Percentiles rank a stretch among this genome's conserved stretches.
Conservation (phyloP, 768 basidiomycete genomes). For the Pisolithus orientalis region DNA sequence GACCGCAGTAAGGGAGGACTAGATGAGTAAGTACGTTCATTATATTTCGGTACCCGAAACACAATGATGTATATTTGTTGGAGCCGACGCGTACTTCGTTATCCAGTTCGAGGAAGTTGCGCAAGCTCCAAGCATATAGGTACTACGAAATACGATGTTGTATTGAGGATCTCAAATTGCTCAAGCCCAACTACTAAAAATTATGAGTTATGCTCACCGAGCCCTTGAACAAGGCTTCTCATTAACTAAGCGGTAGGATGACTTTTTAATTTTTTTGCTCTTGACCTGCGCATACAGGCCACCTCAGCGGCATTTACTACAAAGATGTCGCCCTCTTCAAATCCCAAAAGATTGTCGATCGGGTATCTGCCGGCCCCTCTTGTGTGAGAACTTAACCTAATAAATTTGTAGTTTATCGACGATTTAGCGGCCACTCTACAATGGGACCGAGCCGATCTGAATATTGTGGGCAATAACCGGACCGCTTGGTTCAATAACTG, state of each 20-base stretch:
- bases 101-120: slow-evolving; percentile 30
- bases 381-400: not conserved
- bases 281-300: slow-evolving; percentile 3
- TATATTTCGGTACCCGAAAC: slow-evolving; percentile 3
- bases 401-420: slow-evolving; percentile 65
- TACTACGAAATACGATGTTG: slow-evolving; percentile 11
- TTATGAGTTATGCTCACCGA: slow-evolving; percentile 66
- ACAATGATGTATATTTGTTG: slow-evolving; percentile 5
- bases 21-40: slow-evolving; percentile 22
- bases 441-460: slow-evolving; percentile 67
- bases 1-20: slow-evolving; percentile 29
- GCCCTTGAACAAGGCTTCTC: slow-evolving; percentile 50
- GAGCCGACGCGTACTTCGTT: slow-evolving; percentile 24
- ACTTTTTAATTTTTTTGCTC: not conserved
- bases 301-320: slow-evolving; percentile 80
- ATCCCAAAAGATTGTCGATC: slow-evolving; percentile 72
- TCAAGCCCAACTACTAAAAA: slow-evolving; percentile 61
- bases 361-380: slow-evolving; percentile 35
- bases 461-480: slow-evolving; percentile 47
- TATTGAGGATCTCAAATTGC: not conserved
- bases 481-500: slow-evolving; percentile 3
- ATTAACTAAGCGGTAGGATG: slow-evolving; percentile 55
- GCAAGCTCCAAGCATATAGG: slow-evolving; percentile 39
- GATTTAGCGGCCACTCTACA: slow-evolving; percentile 82
- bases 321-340: slow-evolving; percentile 75